Percentiles rank a stretch among this genome's conserved stretches.
Conservation (phyloP, 225 moss, liverwort and hornwort species). For the Takakia lepidozioides region DNA sequence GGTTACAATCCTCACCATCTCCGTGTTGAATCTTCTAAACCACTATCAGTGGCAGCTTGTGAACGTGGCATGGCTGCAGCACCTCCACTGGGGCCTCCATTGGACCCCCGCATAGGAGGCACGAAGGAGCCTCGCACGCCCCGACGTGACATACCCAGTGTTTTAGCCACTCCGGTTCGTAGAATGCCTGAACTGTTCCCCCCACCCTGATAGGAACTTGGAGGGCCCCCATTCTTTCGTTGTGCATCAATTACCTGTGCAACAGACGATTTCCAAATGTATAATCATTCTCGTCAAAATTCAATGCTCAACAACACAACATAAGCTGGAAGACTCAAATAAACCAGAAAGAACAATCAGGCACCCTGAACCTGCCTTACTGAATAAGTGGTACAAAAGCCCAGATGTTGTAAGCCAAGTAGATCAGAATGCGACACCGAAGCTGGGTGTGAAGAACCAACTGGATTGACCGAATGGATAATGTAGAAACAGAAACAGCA, state of each 20-base stretch:
- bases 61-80: slow-evolving; percentile 55
- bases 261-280: no score
- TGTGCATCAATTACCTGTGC: slow-evolving; percentile 64
- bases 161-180: slow-evolving; percentile 59
- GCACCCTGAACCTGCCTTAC: not conserved
- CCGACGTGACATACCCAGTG: slow-evolving; percentile 79
- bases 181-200: slow-evolving; percentile 34
- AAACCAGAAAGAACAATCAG: not conserved
- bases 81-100: slow-evolving; percentile 32
- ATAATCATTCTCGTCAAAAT: no score
- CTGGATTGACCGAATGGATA: no score
- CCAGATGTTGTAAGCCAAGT: no score
- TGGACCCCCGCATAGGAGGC: slow-evolving; percentile 64
- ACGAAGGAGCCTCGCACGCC: slow-evolving; percentile 82
- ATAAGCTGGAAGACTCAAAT: not conserved
- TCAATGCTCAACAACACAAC: not conserved
- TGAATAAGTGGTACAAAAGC: no score
- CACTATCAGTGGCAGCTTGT: slow-evolving; percentile 43
- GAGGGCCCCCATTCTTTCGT: slow-evolving; percentile 51
- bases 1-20: slow-evolving; percentile 50
- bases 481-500: no score
- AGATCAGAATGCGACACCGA: no score
- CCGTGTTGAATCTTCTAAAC: slow-evolving; percentile 66
- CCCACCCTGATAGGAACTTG: slow-evolving; percentile 42
- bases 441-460: no score